Percentiles rank a stretch among this genome's conserved stretches.
phyloP scores from a whole-genome alignment of 2,329 filamentous ascomycete genomes.

The Ascochyta pisi region DNA sequence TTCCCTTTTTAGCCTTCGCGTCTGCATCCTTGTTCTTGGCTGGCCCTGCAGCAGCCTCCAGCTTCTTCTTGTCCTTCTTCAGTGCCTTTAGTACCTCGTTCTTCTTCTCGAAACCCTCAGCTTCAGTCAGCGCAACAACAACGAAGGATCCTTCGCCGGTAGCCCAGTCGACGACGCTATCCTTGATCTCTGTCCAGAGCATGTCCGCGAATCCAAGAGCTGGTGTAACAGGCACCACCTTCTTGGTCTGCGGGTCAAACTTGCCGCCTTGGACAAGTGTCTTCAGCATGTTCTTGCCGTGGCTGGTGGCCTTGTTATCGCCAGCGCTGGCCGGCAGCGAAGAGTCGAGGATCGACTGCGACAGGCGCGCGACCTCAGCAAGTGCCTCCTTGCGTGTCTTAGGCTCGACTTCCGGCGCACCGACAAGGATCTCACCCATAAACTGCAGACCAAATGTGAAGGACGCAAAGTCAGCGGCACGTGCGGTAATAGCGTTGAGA shows the following conservation, averaged over 20 bases:
- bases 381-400: slow-evolving; percentile 64
- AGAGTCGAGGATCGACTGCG: slow-evolving; percentile 42
- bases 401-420: slow-evolving; percentile 75
- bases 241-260: slow-evolving; percentile 78
- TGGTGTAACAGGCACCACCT: slow-evolving; percentile 73
- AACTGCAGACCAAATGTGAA: slow-evolving; percentile 88
- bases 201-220: slow-evolving; percentile 79
- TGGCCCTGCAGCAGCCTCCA: slow-evolving; percentile 69
- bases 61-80: slow-evolving; percentile 73
- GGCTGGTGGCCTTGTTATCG: slow-evolving; percentile 59
- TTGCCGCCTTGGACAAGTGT: slow-evolving; percentile 87
- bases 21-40: slow-evolving; percentile 22
- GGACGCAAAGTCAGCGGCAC: slow-evolving; percentile 71
- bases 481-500: slow-evolving; percentile 73
- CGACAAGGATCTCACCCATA: slow-evolving; percentile 81
- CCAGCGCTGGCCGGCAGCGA: slow-evolving; percentile 41
- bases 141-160: slow-evolving; percentile 87
- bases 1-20: slow-evolving; percentile 41
- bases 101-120: slow-evolving; percentile 69
- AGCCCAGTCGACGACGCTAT: slow-evolving; percentile 80
- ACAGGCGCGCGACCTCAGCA: slow-evolving; percentile 64
- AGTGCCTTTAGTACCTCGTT: slow-evolving; percentile 72
- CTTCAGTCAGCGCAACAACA: slow-evolving; percentile 80
- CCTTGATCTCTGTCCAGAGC: slow-evolving; percentile 82
- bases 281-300: slow-evolving; percentile 85